phyloP scores from a whole-genome alignment of 2,329 filamentous ascomycete species.

The Xylaria digitata region DNA sequence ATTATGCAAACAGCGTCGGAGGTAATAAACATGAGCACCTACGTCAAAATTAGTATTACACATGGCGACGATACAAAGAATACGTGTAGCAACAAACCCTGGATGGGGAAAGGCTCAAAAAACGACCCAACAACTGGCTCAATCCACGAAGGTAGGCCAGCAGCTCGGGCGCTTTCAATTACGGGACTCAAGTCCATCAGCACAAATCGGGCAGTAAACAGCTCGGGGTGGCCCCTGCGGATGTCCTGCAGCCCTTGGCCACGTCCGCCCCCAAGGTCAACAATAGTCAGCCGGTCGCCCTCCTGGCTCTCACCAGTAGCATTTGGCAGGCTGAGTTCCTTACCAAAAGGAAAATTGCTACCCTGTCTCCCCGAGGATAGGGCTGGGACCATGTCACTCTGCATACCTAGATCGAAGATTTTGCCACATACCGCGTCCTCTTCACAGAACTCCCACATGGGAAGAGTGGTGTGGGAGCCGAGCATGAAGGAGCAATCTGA shows the following conservation, averaged over 20 bases:
- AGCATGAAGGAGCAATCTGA: neutral
- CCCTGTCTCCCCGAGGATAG: neutral
- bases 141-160: neutral
- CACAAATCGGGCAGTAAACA: neutral
- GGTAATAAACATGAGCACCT: neutral
- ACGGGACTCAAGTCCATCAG: neutral
- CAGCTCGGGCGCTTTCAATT: neutral
- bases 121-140: neutral
- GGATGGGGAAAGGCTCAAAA: neutral
- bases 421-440: neutral
- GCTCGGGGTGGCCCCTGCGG: neutral
- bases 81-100: too few species aligned
- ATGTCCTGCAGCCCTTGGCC: neutral
- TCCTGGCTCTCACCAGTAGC: neutral
- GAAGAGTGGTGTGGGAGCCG: neutral
- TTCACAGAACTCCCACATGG: neutral
- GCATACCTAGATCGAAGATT: neutral
- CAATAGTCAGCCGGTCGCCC: neutral
- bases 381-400: neutral
- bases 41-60: neutral
- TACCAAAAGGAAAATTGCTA: neutral
- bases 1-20: conserved; percentile 1
- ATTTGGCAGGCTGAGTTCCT: neutral
- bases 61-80: neutral
- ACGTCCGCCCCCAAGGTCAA: neutral